Conservation (phyloP, 164 flowering plant genomes). For the Pachysandra terminalis region DNA sequence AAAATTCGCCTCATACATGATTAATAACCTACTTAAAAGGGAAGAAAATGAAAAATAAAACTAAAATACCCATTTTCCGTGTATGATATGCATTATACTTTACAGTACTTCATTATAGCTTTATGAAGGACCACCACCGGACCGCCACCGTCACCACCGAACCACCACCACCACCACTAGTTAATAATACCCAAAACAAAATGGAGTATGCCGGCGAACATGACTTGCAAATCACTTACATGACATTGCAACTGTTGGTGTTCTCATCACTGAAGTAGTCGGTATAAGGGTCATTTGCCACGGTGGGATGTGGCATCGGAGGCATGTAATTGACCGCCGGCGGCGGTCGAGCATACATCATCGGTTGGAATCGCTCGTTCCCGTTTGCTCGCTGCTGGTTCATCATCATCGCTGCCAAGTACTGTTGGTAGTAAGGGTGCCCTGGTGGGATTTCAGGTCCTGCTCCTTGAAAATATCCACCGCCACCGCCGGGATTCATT, state of each 20-base stretch:
- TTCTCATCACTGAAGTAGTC: conserved; percentile 84
- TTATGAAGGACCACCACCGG: no score
- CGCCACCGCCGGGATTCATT: conserved; percentile 32
- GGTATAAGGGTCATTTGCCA: conserved; percentile 34
- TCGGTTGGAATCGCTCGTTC: conserved; percentile 71
- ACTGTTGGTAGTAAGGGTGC: conserved; percentile 61
- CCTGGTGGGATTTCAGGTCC: conserved; percentile 53
- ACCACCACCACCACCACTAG: no score
- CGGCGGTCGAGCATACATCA: conserved; percentile 87
- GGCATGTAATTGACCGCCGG: conserved; percentile 71
- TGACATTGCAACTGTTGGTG: conserved; percentile 76
- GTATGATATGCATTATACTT: not conserved
- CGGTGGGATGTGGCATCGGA: conserved; percentile 27
- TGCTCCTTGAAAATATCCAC: conserved; percentile 49
- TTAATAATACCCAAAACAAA: not conserved
- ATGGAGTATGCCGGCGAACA: not conserved
- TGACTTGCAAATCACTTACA: conserved; percentile 40
- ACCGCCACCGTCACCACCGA: no score
- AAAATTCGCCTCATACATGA: no score
- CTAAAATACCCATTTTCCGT: not conserved
- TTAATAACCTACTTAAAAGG: not conserved
- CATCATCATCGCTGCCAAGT: conserved; percentile 67
- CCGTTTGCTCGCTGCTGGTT: conserved; percentile 71
- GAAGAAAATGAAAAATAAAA: conserved; percentile 1
- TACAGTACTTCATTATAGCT: no score